Percentiles rank a stretch among this genome's conserved stretches.
These are phyloP conservation scores for Penicillium italicum DNA, from an alignment of 2,329 filamentous ascomycete species.

Conservation along the genomic window DNA sequence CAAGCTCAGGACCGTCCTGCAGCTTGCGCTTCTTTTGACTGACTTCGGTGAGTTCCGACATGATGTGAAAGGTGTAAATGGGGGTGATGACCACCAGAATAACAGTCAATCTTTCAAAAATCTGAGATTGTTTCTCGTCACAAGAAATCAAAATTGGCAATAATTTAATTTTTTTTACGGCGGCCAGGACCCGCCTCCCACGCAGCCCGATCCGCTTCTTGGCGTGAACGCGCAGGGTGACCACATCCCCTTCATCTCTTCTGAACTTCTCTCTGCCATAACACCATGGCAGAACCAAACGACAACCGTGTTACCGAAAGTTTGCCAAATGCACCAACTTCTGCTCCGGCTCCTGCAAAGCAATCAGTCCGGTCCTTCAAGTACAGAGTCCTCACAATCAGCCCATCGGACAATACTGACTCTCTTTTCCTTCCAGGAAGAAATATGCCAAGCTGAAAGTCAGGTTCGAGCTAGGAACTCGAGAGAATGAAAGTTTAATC, in stretches of 20 bases:
- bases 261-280: slow-evolving; percentile 1
- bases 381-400: slow-evolving; percentile 31
- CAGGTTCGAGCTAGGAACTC: slow-evolving; percentile 75
- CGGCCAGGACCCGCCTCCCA: slow-evolving; percentile 25
- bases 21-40: slow-evolving; percentile 68
- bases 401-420: slow-evolving; percentile 8
- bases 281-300: slow-evolving; percentile 33
- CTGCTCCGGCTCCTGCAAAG: slow-evolving; percentile 42
- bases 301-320: slow-evolving; percentile 30
- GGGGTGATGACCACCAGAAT: not conserved
- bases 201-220: slow-evolving; percentile 20
- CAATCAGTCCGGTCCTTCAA: slow-evolving; percentile 66
- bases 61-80: slow-evolving; percentile 15
- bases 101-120: not conserved
- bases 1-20: slow-evolving; percentile 59
- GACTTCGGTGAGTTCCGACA: slow-evolving; percentile 29
- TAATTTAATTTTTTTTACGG: slow-evolving; percentile 29
- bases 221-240: slow-evolving; percentile 20
- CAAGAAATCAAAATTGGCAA: slow-evolving; percentile 1
- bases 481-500: slow-evolving; percentile 62
- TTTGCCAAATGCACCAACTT: slow-evolving; percentile 28
- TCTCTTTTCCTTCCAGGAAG: slow-evolving; percentile 50
- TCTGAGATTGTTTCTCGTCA: not conserved
- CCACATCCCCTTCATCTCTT: slow-evolving; percentile 11
- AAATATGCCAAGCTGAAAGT: slow-evolving; percentile 88